Base-by-base conservation (phyloP, 192 early-diverging fungal genomes). In the Haplosporangium gracile region DNA sequence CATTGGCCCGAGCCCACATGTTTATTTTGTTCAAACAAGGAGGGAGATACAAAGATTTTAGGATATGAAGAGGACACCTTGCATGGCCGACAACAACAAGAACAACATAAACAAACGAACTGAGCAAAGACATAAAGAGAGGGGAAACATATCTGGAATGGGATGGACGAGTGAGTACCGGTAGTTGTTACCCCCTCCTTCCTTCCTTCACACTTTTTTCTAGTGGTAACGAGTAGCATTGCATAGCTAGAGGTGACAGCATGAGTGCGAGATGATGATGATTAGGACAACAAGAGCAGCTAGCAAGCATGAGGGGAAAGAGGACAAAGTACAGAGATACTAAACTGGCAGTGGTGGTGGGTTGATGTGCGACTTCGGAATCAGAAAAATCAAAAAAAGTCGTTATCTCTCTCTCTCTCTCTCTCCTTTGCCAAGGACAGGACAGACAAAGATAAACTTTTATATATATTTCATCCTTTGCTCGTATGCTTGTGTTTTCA, bases 1-100 rank as follows among this genome's bases (percentile, higher is more conserved):
- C 60, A 65, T 11, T 65, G 60, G 60, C 60, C 60, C 60, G 60
- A 65, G 60, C 60, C 60, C 60, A 65, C 60, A 65, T 65, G 60
- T 65, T 65, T 65, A 65, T 24, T 24, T 29, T 32, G 60, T 29
- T 13, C 1, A 5, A 60, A 32, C 26, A 32, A 57, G 3, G 29
- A 29, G 60, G 29, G 26, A 32, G 9, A 65, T 24, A n/a, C 18
- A 65, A 3, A 11, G 60, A 65, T 1, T n/a, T 7, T 29, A 4
- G 7, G 11, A 32, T 29, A 65, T 65, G 26, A 15, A 60, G 16
- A 26, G n/a, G 7, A n/a, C 8, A 11, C 6, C 55, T 26, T 26
- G 55, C 55, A 60, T 55, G 53, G 53, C 18, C 18, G 53, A 55
- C 20, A 24, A 22, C 53, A 24, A 24, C 53, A 24, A n/a, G 6